Evolutionary conservation across 805 yeast genomes (phyloP).

Genomic region (Suhomyces sp.): DNA sequence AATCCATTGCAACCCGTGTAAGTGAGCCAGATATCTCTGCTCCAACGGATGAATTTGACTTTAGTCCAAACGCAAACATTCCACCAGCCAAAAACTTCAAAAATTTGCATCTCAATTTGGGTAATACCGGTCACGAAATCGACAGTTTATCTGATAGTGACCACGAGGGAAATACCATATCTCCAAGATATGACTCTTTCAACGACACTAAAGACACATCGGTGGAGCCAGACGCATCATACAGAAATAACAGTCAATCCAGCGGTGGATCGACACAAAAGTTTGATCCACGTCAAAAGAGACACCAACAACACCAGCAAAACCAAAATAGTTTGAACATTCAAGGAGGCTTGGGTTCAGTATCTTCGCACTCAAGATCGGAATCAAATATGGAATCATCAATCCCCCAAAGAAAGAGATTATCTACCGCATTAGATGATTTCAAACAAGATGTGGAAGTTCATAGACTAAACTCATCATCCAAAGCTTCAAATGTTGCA

Average conservation of each 20-base stretch:
- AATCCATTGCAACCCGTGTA: background rate
- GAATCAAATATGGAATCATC: background rate
- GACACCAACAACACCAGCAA: conserved; percentile 5
- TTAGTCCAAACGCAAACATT: conserved; percentile 13
- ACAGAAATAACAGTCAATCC: conserved; percentile 2
- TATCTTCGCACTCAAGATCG: background rate
- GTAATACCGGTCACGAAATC: conserved; percentile 1
- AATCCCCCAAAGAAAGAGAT: conserved; percentile 11
- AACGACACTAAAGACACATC: conserved; percentile 9
- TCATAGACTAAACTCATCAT: no score
- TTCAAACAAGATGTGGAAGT: conserved; percentile 28
- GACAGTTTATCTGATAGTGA: conserved; percentile 10
- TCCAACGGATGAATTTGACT: conserved; percentile 12
- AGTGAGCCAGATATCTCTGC: background rate
- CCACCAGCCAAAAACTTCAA: conserved; percentile 19
- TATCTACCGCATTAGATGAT: conserved; percentile 28
- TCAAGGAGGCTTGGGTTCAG: no score
- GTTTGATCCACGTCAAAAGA: conserved; percentile 4
- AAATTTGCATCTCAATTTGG: conserved; percentile 20
- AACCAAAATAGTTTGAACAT: background rate
- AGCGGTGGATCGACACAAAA: background rate
- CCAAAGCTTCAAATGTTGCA: conserved; percentile 12
- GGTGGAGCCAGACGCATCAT: conserved; percentile 5
- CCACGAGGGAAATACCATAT: conserved; percentile 4
- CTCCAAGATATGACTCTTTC: conserved; percentile 7